A percentile compares a stretch with the other conserved stretches of the same genome.
These are phyloP conservation scores for Xerocomus nothofagi DNA, from an alignment of 1,284 basidiomycete species.

Conservation along the genomic window DNA sequence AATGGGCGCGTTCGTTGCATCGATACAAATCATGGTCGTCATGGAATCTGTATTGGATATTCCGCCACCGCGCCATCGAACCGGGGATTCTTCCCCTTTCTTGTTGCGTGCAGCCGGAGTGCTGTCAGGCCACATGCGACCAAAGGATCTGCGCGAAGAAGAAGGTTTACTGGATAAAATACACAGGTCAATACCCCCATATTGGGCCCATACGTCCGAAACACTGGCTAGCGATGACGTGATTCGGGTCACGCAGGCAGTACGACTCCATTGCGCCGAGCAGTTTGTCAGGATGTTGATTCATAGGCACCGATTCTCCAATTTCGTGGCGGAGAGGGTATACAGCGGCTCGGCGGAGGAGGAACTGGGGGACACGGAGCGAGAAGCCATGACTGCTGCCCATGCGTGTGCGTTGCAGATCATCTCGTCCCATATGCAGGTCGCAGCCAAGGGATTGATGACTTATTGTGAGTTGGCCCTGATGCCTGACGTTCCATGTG, in stretches of 20 bases:
- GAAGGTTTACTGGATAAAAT: conserved; percentile 81
- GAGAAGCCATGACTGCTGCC: conserved; percentile 66
- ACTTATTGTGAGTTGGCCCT: conserved; percentile 73
- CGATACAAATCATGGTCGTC: conserved; percentile 77
- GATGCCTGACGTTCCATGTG: conserved; percentile 1
- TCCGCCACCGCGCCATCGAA: conserved; percentile 59
- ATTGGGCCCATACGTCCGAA: conserved; percentile 79
- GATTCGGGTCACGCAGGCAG: conserved; percentile 83
- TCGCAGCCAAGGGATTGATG: conserved; percentile 87
- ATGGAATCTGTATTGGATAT: conserved; percentile 78
- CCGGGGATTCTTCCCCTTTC: conserved; percentile 57
- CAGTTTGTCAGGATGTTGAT: conserved; percentile 83
- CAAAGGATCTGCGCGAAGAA: conserved; percentile 74
- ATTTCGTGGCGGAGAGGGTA: conserved; percentile 63
- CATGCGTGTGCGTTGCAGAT: conserved; percentile 77
- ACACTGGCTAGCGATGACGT: conserved; percentile 84
- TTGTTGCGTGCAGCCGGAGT: conserved; percentile 57
- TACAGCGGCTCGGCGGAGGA: conserved; percentile 48
- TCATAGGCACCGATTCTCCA: conserved; percentile 72
- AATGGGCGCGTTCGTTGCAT: conserved; percentile 76
- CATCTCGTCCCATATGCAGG: conserved; percentile 77
- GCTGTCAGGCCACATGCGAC: conserved; percentile 51
- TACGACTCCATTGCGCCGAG: conserved; percentile 80
- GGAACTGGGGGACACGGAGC: conserved; percentile 61
- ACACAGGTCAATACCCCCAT: conserved; percentile 64